Evolutionary conservation across 192 early-diverging fungal genomes (phyloP).

Genomic region (Entophlyctis luteolus): DNA sequence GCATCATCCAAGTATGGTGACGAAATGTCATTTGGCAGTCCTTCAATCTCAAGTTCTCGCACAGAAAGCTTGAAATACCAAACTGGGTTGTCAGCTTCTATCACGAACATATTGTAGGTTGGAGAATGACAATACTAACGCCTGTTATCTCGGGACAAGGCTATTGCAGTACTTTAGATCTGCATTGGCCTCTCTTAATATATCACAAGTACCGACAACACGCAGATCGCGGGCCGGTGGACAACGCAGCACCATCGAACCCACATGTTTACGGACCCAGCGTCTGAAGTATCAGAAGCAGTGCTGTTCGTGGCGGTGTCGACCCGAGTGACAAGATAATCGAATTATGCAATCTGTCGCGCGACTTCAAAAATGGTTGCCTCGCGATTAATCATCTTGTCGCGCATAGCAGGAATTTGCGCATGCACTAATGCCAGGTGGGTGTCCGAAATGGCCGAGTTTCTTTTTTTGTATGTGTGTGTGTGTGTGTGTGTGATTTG

Average conservation of each 20-base stretch:
- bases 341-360: slow-evolving; percentile 50
- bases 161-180: slow-evolving; percentile 67
- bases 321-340: no score
- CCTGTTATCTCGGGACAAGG: slow-evolving; percentile 69
- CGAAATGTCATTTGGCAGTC: background rate
- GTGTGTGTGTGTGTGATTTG: no score
- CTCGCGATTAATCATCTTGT: slow-evolving; percentile 76
- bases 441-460: no score
- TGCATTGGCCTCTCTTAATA: slow-evolving; percentile 65
- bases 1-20: no score
- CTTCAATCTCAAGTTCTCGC: slow-evolving; percentile 12
- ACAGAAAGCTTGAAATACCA: slow-evolving; percentile 47
- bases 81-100: slow-evolving; percentile 48
- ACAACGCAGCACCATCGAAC: slow-evolving; percentile 60
- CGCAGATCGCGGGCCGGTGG: slow-evolving; percentile 40
- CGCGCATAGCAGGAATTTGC: no score
- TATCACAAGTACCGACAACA: slow-evolving; percentile 34
- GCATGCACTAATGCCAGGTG: no score
- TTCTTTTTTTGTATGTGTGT: no score
- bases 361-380: slow-evolving; percentile 71
- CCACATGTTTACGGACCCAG: slow-evolving; percentile 60
- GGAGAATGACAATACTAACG: slow-evolving; percentile 43
- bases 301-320: no score
- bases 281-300: slow-evolving; percentile 27
- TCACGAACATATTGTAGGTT: slow-evolving; percentile 60